phyloP scores from a whole-genome alignment of 257 asterid genomes.

The Knoxia roxburghii region DNA sequence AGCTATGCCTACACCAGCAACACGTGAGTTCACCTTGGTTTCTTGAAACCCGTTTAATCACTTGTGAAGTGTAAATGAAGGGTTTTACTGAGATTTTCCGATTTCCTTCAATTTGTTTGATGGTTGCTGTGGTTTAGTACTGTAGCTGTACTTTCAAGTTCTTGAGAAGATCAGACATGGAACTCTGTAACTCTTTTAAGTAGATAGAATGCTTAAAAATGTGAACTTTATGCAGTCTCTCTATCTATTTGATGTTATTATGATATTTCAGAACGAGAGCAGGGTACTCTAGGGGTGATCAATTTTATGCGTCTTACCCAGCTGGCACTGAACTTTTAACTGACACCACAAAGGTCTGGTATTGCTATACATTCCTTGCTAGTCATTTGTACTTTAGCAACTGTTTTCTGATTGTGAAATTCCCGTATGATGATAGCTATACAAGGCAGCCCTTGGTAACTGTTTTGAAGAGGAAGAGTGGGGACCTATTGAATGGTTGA shows the following conservation, averaged over 20 bases:
- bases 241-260: slow-evolving; percentile 12
- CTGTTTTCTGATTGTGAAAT: neutral
- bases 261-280: slow-evolving; percentile 71
- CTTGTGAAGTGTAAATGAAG: neutral
- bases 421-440: slow-evolving; percentile 38
- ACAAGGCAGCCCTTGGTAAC: slow-evolving; percentile 77
- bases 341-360: slow-evolving; percentile 69
- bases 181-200: neutral
- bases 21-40: slow-evolving; percentile 50
- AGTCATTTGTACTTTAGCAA: neutral
- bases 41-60: neutral
- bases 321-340: slow-evolving; percentile 93
- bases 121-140: neutral
- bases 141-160: neutral
- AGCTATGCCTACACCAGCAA: slow-evolving; percentile 74
- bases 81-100: neutral
- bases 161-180: neutral
- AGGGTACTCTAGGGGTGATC: slow-evolving; percentile 89
- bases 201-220: neutral
- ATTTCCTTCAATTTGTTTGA: neutral
- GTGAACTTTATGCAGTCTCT: slow-evolving; percentile 7
- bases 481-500: slow-evolving; percentile 93
- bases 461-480: slow-evolving; percentile 86
- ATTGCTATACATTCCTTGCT: neutral
- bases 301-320: slow-evolving; percentile 89